These are phyloP conservation scores for Dioscorea zingiberensis DNA, from an alignment of 106 monocot species.

Conservation along the genomic window DNA sequence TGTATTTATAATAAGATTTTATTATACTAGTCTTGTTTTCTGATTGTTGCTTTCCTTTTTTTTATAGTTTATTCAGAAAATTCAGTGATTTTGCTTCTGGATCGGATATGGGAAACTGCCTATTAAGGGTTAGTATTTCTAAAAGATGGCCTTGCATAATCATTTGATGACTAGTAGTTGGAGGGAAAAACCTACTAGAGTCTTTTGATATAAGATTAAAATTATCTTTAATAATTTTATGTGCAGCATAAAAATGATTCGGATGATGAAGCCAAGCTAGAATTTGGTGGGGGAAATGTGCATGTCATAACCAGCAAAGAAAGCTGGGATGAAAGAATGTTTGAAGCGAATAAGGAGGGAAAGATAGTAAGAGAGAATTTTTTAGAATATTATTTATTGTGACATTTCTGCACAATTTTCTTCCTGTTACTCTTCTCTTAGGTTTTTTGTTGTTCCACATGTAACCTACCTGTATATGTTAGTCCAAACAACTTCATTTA, in stretches of 20 bases:
- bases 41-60: too few species aligned
- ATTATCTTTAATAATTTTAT: background rate
- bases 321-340: conserved; percentile 42
- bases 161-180: background rate
- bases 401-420: too few species aligned
- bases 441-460: too few species aligned
- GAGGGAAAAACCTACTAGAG: background rate
- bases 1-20: too few species aligned
- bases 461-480: too few species aligned
- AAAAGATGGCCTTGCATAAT: background rate
- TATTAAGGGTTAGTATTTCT: conserved; percentile 1
- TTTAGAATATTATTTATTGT: too few species aligned
- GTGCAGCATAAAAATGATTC: conserved; percentile 15
- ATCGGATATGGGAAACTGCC: conserved; percentile 2
- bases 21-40: too few species aligned
- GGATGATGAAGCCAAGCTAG: conserved; percentile 23
- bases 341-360: conserved; percentile 37
- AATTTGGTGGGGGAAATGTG: conserved; percentile 44
- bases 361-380: conserved; percentile 34
- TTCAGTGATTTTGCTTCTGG: too few species aligned
- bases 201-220: background rate
- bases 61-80: too few species aligned
- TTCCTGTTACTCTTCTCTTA: too few species aligned
- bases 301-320: conserved; percentile 34
- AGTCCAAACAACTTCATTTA: too few species aligned